phyloP scores from a whole-genome alignment of 2,329 filamentous ascomycete species.

The Fusarium marasasianum region DNA sequence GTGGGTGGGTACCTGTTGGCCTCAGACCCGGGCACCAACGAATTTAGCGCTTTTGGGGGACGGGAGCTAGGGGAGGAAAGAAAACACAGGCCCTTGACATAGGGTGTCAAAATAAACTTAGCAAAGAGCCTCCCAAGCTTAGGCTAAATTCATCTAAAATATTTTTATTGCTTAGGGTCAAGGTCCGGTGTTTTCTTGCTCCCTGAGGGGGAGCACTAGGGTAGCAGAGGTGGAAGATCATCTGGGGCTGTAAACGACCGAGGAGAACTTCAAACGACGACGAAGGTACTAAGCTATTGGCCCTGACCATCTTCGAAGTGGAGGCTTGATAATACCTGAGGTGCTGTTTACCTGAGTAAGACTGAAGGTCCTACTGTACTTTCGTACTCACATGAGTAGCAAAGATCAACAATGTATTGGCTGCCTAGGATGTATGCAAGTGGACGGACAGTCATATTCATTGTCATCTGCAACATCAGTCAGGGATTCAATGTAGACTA shows the following conservation, averaged over 20 bases:
- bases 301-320: too few species aligned
- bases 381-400: background rate
- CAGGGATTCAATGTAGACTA: background rate
- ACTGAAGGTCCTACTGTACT: background rate
- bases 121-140: too few species aligned
- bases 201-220: background rate
- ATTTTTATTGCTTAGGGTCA: too few species aligned
- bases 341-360: background rate
- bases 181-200: too few species aligned
- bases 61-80: background rate
- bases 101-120: too few species aligned
- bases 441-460: background rate
- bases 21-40: conserved; percentile 3
- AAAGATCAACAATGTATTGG: background rate
- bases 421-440: background rate
- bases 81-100: too few species aligned
- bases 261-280: background rate
- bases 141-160: too few species aligned
- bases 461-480: background rate
- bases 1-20: background rate
- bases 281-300: background rate
- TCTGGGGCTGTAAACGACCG: background rate
- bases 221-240: background rate
- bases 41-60: background rate
- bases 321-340: background rate